These are phyloP conservation scores for Fonsecaea multimorphosa DNA, from an alignment of 2,329 filamentous ascomycete species.

Conservation along the genomic window DNA sequence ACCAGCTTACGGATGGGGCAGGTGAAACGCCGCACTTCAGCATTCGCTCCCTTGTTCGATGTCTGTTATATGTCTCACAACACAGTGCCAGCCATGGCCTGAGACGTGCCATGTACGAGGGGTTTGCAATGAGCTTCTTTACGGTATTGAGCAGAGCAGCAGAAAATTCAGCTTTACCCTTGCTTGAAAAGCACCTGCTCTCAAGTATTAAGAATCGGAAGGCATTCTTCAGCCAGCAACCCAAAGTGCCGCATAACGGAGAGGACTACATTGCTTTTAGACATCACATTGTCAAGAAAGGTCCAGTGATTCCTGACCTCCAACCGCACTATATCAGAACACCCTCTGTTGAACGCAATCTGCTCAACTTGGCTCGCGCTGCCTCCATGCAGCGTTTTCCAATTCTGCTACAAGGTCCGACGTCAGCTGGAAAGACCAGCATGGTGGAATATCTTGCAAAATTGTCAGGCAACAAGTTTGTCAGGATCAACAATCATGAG, in stretches of 20 bases:
- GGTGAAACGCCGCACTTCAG: constrained; percentile 98
- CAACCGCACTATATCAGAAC: constrained; percentile 95
- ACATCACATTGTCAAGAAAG: constrained; percentile 89
- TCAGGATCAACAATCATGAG: constrained; percentile 99
- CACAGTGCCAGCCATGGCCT: constrained; percentile 84
- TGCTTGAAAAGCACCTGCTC: constrained; percentile 82
- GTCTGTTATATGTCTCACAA: constrained; percentile 84
- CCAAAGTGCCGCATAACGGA: constrained; percentile 77
- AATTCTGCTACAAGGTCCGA: constrained; percentile 93
- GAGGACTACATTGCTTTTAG: constrained; percentile 81
- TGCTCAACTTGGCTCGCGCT: constrained; percentile 91
- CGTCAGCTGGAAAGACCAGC: constrained; percentile 96
- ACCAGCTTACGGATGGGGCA: constrained; percentile 88
- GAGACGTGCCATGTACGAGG: constrained; percentile 86
- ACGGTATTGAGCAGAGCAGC: constrained; percentile 85
- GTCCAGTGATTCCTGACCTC: constrained; percentile 68
- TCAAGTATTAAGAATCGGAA: constrained; percentile 71
- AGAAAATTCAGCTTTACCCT: constrained; percentile 75
- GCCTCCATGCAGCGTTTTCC: constrained; percentile 91
- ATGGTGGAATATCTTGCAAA: constrained; percentile 99
- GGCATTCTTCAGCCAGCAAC: constrained; percentile 76
- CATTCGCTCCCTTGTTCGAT: constrained; percentile 88
- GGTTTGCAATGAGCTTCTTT: constrained; percentile 96
- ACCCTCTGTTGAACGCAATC: constrained; percentile 89
- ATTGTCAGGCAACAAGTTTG: constrained; percentile 93